These are phyloP conservation scores for Boletus speciosus DNA, from an alignment of 768 basidiomycete species.

Conservation along the genomic window DNA sequence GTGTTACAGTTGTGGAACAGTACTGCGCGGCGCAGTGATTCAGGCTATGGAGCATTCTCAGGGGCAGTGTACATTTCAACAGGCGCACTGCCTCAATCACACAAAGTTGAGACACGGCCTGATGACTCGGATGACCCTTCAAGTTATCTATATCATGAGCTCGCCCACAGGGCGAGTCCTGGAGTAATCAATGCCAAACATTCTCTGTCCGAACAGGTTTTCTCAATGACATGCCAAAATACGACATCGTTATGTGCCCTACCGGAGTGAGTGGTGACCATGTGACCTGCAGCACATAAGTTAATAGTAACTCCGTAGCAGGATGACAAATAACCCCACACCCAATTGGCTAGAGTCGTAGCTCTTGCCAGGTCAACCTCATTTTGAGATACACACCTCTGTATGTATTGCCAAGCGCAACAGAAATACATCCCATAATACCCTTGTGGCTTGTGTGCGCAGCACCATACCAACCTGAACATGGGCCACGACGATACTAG, in stretches of 20 bases:
- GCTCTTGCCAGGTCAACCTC: too few species aligned
- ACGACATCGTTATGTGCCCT: too few species aligned
- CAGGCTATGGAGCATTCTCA: background rate
- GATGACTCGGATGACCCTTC: too few species aligned
- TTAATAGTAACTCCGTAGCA: too few species aligned
- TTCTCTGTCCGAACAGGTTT: background rate
- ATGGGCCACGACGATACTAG: background rate
- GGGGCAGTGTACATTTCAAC: background rate
- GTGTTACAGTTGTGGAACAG: background rate
- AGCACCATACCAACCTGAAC: background rate
- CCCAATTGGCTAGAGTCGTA: background rate
- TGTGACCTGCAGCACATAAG: too few species aligned
- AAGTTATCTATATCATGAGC: background rate
- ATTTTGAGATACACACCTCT: background rate
- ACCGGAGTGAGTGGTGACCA: too few species aligned
- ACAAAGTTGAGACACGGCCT: too few species aligned
- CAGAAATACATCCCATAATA: conserved; percentile 8
- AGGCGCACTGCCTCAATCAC: background rate
- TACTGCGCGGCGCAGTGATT: background rate
- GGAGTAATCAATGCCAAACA: background rate
- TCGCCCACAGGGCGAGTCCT: background rate
- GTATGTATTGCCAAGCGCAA: background rate
- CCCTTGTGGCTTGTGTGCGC: conserved; percentile 8
- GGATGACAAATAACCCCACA: background rate
- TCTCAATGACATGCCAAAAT: too few species aligned